Evolutionary conservation across 2,329 filamentous ascomycete species (phyloP).

Genomic region (Bertia moriformis): DNA sequence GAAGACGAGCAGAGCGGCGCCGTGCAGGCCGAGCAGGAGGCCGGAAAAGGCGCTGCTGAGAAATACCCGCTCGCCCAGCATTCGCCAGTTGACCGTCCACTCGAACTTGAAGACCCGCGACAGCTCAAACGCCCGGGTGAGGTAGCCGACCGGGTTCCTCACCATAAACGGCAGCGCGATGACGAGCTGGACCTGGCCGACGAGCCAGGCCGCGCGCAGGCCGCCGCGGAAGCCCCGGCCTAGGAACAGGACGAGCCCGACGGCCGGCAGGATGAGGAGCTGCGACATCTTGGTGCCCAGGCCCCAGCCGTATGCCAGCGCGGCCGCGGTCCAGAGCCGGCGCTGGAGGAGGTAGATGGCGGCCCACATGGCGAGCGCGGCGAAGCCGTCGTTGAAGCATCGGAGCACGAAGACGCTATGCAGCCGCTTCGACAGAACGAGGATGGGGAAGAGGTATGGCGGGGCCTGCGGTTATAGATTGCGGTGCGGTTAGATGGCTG

Average conservation of each 20-base stretch:
- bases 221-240: conserved; percentile 52
- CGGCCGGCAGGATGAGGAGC: conserved; percentile 66
- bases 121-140: conserved; percentile 76
- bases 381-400: conserved; percentile 92
- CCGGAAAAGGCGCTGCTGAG: conserved; percentile 50
- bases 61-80: conserved; percentile 73
- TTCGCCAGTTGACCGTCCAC: conserved; percentile 99
- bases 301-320: conserved; percentile 60
- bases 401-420: conserved; percentile 88
- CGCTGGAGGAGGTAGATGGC: conserved; percentile 69
- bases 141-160: conserved; percentile 54
- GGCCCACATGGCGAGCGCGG: conserved; percentile 67
- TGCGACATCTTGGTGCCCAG: conserved; percentile 93
- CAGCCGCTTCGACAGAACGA: conserved; percentile 78
- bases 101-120: conserved; percentile 85
- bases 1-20: conserved; percentile 39
- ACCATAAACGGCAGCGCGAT: conserved; percentile 54
- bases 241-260: conserved; percentile 64
- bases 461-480: conserved; percentile 39
- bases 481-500: conserved; percentile 4
- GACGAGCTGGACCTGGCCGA: conserved; percentile 63
- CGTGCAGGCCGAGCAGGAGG: conserved; percentile 37
- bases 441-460: conserved; percentile 72
- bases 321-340: conserved; percentile 58
- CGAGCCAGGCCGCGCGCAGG: conserved; percentile 55